These are phyloP conservation scores for Candida khao-thaluensis DNA, from an alignment of 805 yeast genomes.

Conservation along the genomic window DNA sequence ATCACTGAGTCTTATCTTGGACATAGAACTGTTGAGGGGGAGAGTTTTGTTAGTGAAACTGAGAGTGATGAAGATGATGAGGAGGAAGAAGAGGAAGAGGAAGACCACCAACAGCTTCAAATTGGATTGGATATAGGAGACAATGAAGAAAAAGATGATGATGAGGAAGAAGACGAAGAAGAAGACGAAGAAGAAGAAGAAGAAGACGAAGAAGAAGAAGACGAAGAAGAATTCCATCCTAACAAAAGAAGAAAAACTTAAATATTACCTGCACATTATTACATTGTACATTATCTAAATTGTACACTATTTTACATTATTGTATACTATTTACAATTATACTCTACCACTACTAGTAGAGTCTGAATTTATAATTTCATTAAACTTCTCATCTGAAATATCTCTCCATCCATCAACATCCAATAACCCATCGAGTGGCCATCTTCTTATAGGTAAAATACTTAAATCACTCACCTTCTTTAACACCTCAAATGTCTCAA, in stretches of 20 bases:
- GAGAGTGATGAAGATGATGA: conserved; percentile 1
- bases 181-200: conserved; percentile 1
- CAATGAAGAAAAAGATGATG: conserved; percentile 3
- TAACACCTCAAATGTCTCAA: conserved; percentile 69
- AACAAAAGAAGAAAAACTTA: conserved; percentile 2
- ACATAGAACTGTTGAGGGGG: conserved; percentile 33
- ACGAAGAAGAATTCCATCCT: neutral
- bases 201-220: neutral
- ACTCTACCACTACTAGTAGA: no score
- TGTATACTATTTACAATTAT: conserved; percentile 10
- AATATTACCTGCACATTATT: no score
- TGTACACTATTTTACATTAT: conserved; percentile 2
- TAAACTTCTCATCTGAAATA: conserved; percentile 15
- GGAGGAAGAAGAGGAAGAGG: conserved; percentile 1
- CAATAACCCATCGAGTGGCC: conserved; percentile 68
- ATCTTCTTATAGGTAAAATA: conserved; percentile 68
- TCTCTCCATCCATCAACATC: conserved; percentile 52
- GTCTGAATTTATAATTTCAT: neutral
- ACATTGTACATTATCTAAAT: no score
- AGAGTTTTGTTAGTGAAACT: conserved; percentile 18
- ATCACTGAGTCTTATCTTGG: conserved; percentile 58
- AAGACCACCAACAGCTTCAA: no score
- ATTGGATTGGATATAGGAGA: no score
- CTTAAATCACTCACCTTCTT: conserved; percentile 48
- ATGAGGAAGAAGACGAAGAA: conserved; percentile 2